Evolutionary conservation across 2,329 filamentous ascomycete genomes (phyloP), one percentile per base, ranked within the genome.

Genomic region (Xylaria sp.): DNA sequence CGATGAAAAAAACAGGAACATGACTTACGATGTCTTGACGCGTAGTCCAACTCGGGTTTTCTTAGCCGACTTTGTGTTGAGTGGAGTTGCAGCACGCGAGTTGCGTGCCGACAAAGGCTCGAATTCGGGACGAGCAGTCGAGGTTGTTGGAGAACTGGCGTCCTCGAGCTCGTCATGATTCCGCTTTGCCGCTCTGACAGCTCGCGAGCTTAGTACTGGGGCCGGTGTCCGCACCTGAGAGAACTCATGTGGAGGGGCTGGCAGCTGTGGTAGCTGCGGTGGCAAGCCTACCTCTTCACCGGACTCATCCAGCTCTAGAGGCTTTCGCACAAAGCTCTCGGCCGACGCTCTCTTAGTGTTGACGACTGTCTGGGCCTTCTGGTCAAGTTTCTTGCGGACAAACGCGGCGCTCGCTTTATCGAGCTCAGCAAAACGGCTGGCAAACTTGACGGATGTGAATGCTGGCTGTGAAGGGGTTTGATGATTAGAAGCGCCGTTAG

Each of bases 11-110:
- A 62, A 60, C 53, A 48, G 59, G 62, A 59, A 60, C 59, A 61
- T 59, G 47, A 86, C 85, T 82, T 77, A 87, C 86, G 87, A 89
- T 73, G 80, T 83, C 75, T 89, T 89, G 70, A 88, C 80, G 66
- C 86, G 84, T 61, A 84, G 78, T 46, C 84, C 85, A 56, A 80
- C 81, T 70, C 84, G 82, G 54, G 79, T 76, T 73, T 82, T 86
- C 78, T 86, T 87, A 61, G 77, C 74, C 37, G 83, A 78, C 47
- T 81, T 82, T 57, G 80, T 76, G 49, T 80, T 76, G 57, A 74
- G 78, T 5, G 85, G 86, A 37, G 86, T 88, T 58, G 78, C 82
- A 58, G 83, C 83, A 65, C 85, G 82, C 37, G 85, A 87, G 65
- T 76, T 79, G 52, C 78, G 74, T 10, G 74, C 71, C n/a, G 79